These are phyloP conservation scores for Cydonia oblonga DNA, from an alignment of 331 rosid species.

Conservation along the genomic window DNA sequence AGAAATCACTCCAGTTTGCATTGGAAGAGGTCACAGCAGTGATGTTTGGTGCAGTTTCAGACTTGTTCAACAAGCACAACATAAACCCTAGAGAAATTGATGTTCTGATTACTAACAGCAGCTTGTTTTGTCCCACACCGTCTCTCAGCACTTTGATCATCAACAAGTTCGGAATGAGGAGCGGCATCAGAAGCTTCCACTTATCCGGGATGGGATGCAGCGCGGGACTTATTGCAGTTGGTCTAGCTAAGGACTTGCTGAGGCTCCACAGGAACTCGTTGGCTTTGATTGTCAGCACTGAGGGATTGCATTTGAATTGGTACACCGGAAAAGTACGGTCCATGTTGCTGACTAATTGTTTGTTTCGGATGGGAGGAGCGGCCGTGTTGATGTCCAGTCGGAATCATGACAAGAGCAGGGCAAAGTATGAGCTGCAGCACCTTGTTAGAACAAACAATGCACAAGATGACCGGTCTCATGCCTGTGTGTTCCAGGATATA, in stretches of 20 bases:
- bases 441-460: conserved; percentile 49
- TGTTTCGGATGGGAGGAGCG: conserved; percentile 88
- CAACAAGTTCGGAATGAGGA: conserved; percentile 58
- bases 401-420: background rate
- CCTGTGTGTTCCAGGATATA: conserved; percentile 58
- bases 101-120: conserved; percentile 56
- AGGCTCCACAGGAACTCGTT: conserved; percentile 67
- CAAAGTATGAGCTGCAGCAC: conserved; percentile 27
- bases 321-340: conserved; percentile 76
- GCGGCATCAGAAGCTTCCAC: conserved; percentile 60
- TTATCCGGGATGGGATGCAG: conserved; percentile 93
- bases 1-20: conserved; percentile 16
- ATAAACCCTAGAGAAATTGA: conserved; percentile 70
- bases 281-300: conserved; percentile 68
- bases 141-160: conserved; percentile 70
- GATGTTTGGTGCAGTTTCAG: background rate
- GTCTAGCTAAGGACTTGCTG: conserved; percentile 71
- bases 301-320: conserved; percentile 59
- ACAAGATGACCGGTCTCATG: conserved; percentile 46
- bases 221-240: conserved; percentile 63
- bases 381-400: conserved; percentile 57
- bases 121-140: conserved; percentile 74
- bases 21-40: conserved; percentile 43
- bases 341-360: conserved; percentile 76
- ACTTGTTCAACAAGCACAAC: conserved; percentile 41